Base-by-base conservation (phyloP, 345 rosid genomes). In the Bruguiera sexangula region DNA sequence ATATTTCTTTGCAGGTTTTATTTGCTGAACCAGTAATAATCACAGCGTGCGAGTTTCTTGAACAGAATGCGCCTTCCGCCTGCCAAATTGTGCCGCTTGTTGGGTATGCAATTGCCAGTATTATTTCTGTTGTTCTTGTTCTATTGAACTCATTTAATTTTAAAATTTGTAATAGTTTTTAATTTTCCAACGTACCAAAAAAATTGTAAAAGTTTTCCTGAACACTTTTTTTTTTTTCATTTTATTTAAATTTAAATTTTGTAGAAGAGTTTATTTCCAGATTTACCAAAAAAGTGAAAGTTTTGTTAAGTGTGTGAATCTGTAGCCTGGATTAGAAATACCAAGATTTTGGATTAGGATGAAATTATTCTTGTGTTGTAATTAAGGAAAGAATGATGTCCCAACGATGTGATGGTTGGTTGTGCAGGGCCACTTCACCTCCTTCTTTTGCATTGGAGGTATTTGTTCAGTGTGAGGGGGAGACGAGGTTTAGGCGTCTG, bases 361-460 rank as follows among this genome's bases (percentile, higher is more conserved):
- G 50, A 43, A 39, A 43, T 43, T 43, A 43, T 13, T 43, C 18
- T 13, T 11, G 10, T 62, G 34, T 34, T 22, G 10, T 34, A 9
- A 8, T 56, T 71, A 11, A 21, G n/a, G 24, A 32, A 64, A 16
- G 21, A 18, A 26, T 32, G 26, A 4, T 68, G 16, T 26, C 51
- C 16, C 74, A 37, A 68, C 50, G 13, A 5, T 67, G 1, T 71
- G 68, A 43, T 65, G 26, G 50, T 24, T 50, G 65, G n/a, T 81
- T 67, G 11, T 66, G 57, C 81, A 95, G 99, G 87, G 99, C 96
- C 8, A 95, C 99, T 65, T 90, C 89, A 59, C 99, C 99, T 63
- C 97, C 96, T 68, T 95, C 99, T 34, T 95, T 95, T 87, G 99
- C 99, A 72, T 79, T 95, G 87, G 99, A 95, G 82, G 97, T 90